Percentiles rank a stretch among this genome's conserved stretches.
These are phyloP conservation scores for Colletotrichum sp. DNA, from an alignment of 2,329 filamentous ascomycete genomes.

Conservation along the genomic window DNA sequence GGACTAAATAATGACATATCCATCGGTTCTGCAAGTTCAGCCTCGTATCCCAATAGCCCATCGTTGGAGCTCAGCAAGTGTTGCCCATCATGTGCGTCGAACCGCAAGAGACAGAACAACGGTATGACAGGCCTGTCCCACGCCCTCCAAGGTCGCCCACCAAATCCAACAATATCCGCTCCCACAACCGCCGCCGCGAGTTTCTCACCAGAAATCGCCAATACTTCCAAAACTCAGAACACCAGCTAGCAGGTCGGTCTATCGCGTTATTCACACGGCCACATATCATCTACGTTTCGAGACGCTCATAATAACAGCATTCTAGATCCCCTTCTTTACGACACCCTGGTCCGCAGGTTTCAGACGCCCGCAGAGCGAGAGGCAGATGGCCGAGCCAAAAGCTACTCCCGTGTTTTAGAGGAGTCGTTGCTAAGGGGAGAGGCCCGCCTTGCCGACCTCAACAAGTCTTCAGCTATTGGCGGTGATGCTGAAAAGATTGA, in stretches of 20 bases:
- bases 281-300: neutral
- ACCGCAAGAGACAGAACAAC: neutral
- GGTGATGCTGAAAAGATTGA: neutral
- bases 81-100: neutral
- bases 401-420: slow-evolving; percentile 80
- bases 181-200: slow-evolving; percentile 79
- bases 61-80: neutral
- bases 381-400: slow-evolving; percentile 73
- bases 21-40: neutral
- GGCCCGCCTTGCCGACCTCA: slow-evolving; percentile 69
- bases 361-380: slow-evolving; percentile 77
- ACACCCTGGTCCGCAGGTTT: slow-evolving; percentile 78
- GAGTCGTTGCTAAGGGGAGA: slow-evolving; percentile 79
- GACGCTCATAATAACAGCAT: neutral
- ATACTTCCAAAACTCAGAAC: slow-evolving; percentile 68
- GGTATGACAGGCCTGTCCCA: slow-evolving; percentile 44
- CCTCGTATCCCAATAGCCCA: neutral
- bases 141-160: slow-evolving; percentile 47
- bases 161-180: slow-evolving; percentile 52
- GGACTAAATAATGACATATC: neutral
- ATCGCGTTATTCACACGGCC: neutral
- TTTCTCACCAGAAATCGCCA: slow-evolving; percentile 76
- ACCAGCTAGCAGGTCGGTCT: slow-evolving; percentile 57
- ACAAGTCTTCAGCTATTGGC: neutral
- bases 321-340: slow-evolving; percentile 80